Evolutionary conservation across 139 green algal genomes (phyloP).

Genomic region (Tetradesmus obliquus): DNA sequence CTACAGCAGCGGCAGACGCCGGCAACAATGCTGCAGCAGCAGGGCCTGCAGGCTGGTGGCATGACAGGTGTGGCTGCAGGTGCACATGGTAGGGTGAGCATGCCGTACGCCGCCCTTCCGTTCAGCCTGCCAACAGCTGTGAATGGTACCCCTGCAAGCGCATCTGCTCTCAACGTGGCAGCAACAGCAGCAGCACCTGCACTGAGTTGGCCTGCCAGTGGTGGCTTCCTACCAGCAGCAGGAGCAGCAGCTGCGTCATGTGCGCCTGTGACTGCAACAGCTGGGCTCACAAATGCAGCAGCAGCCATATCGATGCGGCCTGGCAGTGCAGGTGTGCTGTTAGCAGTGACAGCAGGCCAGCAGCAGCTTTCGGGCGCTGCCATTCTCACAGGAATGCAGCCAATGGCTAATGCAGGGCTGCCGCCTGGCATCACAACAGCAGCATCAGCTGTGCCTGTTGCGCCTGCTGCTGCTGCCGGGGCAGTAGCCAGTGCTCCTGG

Average conservation of each 20-base stretch:
- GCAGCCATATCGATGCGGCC: neutral
- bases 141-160: too few relatives aligned
- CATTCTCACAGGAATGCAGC: neutral
- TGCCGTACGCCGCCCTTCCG: neutral
- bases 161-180: neutral
- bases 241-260: neutral
- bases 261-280: neutral
- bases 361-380: neutral
- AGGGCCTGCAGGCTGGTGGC: neutral
- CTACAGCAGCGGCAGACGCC: neutral
- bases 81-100: neutral
- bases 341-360: neutral
- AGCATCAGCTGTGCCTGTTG: neutral
- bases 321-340: neutral
- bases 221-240: neutral
- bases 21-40: neutral
- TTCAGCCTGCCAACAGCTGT: neutral
- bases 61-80: neutral
- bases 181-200: neutral
- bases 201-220: neutral
- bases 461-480: neutral
- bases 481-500: neutral
- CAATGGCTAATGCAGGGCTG: neutral
- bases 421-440: neutral
- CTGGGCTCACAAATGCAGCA: neutral